These are phyloP conservation scores for Myotisia sp. DNA, from an alignment of 2,329 filamentous ascomycete genomes.

Conservation along the genomic window DNA sequence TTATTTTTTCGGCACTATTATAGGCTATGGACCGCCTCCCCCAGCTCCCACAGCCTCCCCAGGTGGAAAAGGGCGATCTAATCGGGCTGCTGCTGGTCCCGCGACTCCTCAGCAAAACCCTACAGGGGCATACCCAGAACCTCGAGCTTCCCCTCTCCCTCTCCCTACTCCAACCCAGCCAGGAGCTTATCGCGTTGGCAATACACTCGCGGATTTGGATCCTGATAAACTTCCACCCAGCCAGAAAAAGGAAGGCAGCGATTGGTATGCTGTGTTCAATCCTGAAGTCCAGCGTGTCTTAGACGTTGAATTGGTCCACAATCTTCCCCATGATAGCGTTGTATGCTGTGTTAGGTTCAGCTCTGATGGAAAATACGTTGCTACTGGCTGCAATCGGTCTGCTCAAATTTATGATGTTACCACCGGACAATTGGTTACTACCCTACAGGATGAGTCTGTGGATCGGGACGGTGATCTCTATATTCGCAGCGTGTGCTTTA, in stretches of 20 bases:
- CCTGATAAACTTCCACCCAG: slow-evolving; percentile 70
- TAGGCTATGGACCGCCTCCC: slow-evolving; percentile 67
- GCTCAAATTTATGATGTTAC: slow-evolving; percentile 97
- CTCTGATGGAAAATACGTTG: slow-evolving; percentile 85
- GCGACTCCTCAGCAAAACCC: slow-evolving; percentile 88
- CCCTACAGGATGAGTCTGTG: slow-evolving; percentile 75
- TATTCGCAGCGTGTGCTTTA: slow-evolving; percentile 97
- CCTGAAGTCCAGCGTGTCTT: slow-evolving; percentile 74
- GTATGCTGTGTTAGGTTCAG: slow-evolving; percentile 98
- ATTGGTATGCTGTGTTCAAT: slow-evolving; percentile 98
- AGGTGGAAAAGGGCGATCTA: slow-evolving; percentile 59
- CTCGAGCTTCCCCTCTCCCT: slow-evolving; percentile 67
- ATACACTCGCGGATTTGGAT: slow-evolving; percentile 72
- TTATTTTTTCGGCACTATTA: slow-evolving; percentile 7
- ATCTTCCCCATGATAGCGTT: slow-evolving; percentile 82
- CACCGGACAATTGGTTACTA: slow-evolving; percentile 73
- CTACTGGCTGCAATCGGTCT: slow-evolving; percentile 94
- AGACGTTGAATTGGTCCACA: slow-evolving; percentile 89
- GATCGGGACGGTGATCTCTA: slow-evolving; percentile 87
- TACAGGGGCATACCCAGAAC: slow-evolving; percentile 70
- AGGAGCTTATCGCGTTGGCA: slow-evolving; percentile 44
- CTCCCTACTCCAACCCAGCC: slow-evolving; percentile 55
- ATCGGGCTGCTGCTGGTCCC: slow-evolving; percentile 49
- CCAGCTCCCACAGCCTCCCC: slow-evolving; percentile 77
- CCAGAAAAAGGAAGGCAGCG: slow-evolving; percentile 73